phyloP scores from a whole-genome alignment of 2,329 filamentous ascomycete genomes.

The Fusarium brevicatenulatum region DNA sequence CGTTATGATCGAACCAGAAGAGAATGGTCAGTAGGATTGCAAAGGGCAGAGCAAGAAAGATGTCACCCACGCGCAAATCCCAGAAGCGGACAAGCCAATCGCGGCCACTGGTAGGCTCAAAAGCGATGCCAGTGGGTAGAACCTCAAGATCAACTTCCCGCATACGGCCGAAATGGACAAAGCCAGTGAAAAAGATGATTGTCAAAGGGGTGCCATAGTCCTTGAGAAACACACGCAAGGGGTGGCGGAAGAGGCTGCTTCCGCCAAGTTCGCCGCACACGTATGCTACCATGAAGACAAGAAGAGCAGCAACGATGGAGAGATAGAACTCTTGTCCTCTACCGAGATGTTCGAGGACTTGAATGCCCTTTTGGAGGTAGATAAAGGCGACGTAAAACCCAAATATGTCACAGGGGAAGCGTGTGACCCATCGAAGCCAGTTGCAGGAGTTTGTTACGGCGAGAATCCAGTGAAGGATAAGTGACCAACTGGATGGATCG shows the following conservation, averaged over 20 bases:
- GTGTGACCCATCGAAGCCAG: conserved; percentile 86
- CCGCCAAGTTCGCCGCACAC: conserved; percentile 76
- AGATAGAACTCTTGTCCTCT: conserved; percentile 76
- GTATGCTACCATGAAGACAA: conserved; percentile 83
- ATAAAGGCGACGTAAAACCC: conserved; percentile 94
- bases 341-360: conserved; percentile 83
- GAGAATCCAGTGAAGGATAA: conserved; percentile 85
- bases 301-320: conserved; percentile 77
- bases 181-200: conserved; percentile 88
- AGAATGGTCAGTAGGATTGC: conserved; percentile 83
- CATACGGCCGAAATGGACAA: conserved; percentile 89
- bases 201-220: conserved; percentile 89
- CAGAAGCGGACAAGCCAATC: conserved; percentile 85
- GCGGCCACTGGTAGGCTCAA: conserved; percentile 79
- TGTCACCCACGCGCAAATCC: conserved; percentile 75
- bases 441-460: conserved; percentile 90
- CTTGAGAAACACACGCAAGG: conserved; percentile 83
- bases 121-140: conserved; percentile 80
- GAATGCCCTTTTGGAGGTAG: conserved; percentile 90
- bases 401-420: conserved; percentile 93
- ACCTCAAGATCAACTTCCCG: conserved; percentile 72
- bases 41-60: conserved; percentile 90
- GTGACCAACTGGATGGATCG: conserved; percentile 70
- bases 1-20: conserved; percentile 92
- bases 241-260: conserved; percentile 77